Evolutionary conservation across 2,329 filamentous ascomycete genomes (phyloP), one percentile per base, ranked within the genome.

Genomic region (Alternaria angustiovoidea): DNA sequence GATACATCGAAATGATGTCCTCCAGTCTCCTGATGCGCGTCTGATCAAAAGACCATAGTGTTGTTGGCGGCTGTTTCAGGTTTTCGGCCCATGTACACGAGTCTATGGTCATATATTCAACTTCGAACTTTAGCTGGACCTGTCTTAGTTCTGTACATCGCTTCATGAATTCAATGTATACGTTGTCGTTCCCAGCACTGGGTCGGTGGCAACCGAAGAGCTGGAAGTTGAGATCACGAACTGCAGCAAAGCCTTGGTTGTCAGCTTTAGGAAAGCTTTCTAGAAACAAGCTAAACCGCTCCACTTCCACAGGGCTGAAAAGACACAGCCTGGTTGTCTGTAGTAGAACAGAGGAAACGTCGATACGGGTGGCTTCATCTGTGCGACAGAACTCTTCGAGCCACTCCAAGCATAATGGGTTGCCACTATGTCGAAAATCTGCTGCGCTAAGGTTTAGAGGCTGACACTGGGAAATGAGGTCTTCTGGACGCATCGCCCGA

Each of bases 291-390:
- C 8, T 20, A 6, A 64, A 59, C 20, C 38, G 20, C 2, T 28
- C 9, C 12, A n/a, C 16, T 22, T 59, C 46, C 12, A 44, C 51
- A 5, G 42, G 47, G 20, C 61, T 58, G 12, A 56, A 30, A 14
- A 61, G 14, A 4, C 18, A 26, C 16, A 61, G 55, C 16, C 49
- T 46, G 5, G 56, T 41, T 7, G 26, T 52, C 2, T 56, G 52
- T 22, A 59, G 54, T 7, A 56, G 52, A 14, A 34, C 43, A 5
- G 61, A 51, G 2, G 58, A 38, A 8, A 59, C 58, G 9, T 61
- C 58, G 42, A 58, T 24, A 11, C 61, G 58, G 4, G 54, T 56
- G 14, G 32, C 54, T 53, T 64, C 41, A 41, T 61, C 56, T 28
- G 59, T 46, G 41, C 42, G 54, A 32, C 51, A 61, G 5, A 64